Evolutionary conservation across 257 asterid genomes (phyloP).

Genomic region (Eustoma russellianum): DNA sequence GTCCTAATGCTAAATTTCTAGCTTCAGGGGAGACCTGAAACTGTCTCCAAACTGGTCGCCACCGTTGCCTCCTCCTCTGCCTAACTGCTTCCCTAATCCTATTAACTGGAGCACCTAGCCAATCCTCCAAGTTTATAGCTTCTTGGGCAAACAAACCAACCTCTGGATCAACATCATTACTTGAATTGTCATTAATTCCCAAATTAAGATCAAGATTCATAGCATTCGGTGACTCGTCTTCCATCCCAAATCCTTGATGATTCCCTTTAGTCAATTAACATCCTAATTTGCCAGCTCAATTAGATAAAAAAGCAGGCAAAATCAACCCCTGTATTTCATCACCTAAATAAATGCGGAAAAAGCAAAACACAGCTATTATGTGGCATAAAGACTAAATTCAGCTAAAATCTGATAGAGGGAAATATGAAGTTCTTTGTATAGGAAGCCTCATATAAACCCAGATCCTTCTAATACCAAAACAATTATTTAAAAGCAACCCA

Average conservation of each 20-base stretch:
- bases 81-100: constrained; percentile 41
- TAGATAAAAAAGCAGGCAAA: neutral
- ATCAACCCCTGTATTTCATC: too few species aligned
- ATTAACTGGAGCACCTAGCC: constrained; percentile 34
- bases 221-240: constrained; percentile 43
- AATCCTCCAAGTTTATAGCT: constrained; percentile 71
- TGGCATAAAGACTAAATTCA: too few species aligned
- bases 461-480: too few species aligned
- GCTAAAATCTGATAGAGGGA: too few species aligned
- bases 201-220: constrained; percentile 93
- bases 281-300: constrained; percentile 17
- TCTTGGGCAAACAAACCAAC: constrained; percentile 31
- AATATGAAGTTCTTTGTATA: too few species aligned
- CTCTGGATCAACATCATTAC: constrained; percentile 31
- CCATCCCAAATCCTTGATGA: constrained; percentile 32
- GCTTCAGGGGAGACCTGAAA: constrained; percentile 58
- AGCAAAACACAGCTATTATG: too few species aligned
- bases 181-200: constrained; percentile 68
- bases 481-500: too few species aligned
- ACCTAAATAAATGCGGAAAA: too few species aligned
- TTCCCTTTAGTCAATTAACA: neutral
- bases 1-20: constrained; percentile 45
- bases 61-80: constrained; percentile 23
- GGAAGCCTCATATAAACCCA: too few species aligned
- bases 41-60: constrained; percentile 68